Evolutionary conservation across 257 asterid species (phyloP).

Genomic region (Jasminum sambac): DNA sequence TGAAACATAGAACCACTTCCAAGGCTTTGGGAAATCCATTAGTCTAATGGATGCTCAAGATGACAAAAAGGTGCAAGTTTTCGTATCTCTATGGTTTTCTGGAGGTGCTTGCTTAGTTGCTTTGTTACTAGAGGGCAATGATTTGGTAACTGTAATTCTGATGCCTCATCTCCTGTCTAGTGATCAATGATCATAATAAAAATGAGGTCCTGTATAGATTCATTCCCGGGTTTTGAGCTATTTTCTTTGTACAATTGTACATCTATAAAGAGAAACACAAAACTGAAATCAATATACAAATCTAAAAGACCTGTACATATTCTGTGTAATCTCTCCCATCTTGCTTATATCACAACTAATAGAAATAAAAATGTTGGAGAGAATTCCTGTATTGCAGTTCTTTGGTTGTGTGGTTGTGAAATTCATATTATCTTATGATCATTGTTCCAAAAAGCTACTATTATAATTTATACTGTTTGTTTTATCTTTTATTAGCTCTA

Average conservation of each 20-base stretch:
- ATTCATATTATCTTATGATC: not conserved
- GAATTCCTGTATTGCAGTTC: not conserved
- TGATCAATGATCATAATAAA: slow-evolving; percentile 14
- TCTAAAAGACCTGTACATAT: slow-evolving; percentile 14
- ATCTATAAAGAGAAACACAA: slow-evolving; percentile 28
- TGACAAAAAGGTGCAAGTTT: not conserved
- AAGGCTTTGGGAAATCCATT: slow-evolving; percentile 16
- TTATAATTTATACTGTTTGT: too few relatives aligned
- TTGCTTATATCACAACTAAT: not conserved
- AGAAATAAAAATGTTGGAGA: not conserved
- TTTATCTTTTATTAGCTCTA: too few relatives aligned
- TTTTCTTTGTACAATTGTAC: slow-evolving; percentile 1
- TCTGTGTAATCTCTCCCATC: not conserved
- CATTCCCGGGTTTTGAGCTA: not conserved
- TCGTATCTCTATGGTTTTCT: slow-evolving; percentile 8
- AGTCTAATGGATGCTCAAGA: slow-evolving; percentile 12
- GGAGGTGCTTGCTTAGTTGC: slow-evolving; percentile 7
- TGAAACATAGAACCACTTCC: slow-evolving; percentile 38
- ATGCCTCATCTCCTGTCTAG: not conserved
- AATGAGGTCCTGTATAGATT: slow-evolving; percentile 23
- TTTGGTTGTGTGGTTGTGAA: not conserved
- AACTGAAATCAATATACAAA: slow-evolving; percentile 16
- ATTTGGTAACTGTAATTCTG: not conserved
- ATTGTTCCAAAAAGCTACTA: too few relatives aligned
- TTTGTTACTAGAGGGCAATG: not conserved